These are phyloP conservation scores for Syzygium oleosum DNA, from an alignment of 345 rosid genomes.

Conservation along the genomic window DNA sequence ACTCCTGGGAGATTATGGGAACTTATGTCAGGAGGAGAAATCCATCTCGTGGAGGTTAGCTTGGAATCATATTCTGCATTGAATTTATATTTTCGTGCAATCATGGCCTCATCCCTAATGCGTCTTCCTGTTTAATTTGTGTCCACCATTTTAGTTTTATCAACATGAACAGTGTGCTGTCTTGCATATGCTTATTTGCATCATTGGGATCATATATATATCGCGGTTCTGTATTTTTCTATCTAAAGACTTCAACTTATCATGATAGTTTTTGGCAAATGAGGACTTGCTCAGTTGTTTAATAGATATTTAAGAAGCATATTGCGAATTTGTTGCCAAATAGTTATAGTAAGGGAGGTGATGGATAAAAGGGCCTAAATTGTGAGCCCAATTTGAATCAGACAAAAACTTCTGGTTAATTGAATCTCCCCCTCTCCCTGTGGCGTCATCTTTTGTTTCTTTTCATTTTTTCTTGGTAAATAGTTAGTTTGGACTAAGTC, in stretches of 20 bases:
- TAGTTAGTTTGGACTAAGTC: neutral
- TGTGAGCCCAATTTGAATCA: neutral
- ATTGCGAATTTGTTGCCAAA: neutral
- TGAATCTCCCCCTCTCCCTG: neutral
- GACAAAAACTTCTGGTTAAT: neutral
- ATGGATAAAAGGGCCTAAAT: neutral
- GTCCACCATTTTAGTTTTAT: neutral
- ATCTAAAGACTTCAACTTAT: neutral
- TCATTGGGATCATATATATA: neutral
- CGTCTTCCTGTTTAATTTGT: neutral
- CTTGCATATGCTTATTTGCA: neutral
- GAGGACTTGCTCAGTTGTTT: neutral
- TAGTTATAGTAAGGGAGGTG: neutral
- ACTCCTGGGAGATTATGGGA: conserved; percentile 99
- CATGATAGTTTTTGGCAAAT: neutral
- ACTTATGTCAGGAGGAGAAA: conserved; percentile 90
- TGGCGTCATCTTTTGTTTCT: neutral
- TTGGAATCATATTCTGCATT: neutral
- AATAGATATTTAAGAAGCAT: neutral
- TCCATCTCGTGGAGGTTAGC: conserved; percentile 84
- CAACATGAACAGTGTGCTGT: neutral
- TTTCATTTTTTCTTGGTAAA: neutral
- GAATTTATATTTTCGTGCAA: neutral
- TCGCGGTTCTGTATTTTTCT: neutral
- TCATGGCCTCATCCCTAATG: neutral